Evolutionary conservation across 208 protist species (phyloP), one percentile per base, ranked within the genome.

Genomic region (Wallacemonas sp.): DNA sequence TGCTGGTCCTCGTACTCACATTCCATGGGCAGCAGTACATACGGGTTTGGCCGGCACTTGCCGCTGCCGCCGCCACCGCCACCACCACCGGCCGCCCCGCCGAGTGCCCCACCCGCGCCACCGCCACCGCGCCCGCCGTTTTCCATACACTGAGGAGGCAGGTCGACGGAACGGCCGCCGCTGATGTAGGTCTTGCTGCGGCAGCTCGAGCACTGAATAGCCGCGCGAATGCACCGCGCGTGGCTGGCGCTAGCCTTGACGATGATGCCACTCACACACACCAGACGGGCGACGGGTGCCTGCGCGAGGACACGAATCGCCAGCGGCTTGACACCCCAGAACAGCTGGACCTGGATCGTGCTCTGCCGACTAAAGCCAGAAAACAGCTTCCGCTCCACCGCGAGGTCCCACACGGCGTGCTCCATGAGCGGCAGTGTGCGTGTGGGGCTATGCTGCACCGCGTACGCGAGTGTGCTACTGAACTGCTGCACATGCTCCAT

Each of bases 1-100:
- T 98, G 91, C 72, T 94, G 84, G 64, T 98, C 95, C 50, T 96
- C 87, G 72, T 91, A 98, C 76, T 95, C 80, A 63, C 88, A 97
- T 71, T 90, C 90, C 78, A 95, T 95, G n/a, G 89, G 80, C 4
- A 97, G 73, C 33, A 98, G 59, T 22, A 97, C 92, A 69, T 97
- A 98, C 5, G 95, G 95, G 63, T 98, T 96, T 0, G 87, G 91
- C 0, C 86, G 87, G 74, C 95, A 98, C 69, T 88, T 84, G 26
- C 66, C 63, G 33, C 45, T 59, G 34, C 53, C 63, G 19, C 64
- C 73, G 30, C 61, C 67, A 22, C 54, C 59, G 2, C 45, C 66
- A n/a, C 61, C 73, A 37, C 39, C 71, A 50, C 62, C 63, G 17
- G 5, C 32, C 15, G 33, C 55, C 12, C 61, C 57, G 46, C 61